These are phyloP conservation scores for Endoconidiophora laricicola DNA, from an alignment of 2,329 filamentous ascomycete genomes.

Conservation along the genomic window DNA sequence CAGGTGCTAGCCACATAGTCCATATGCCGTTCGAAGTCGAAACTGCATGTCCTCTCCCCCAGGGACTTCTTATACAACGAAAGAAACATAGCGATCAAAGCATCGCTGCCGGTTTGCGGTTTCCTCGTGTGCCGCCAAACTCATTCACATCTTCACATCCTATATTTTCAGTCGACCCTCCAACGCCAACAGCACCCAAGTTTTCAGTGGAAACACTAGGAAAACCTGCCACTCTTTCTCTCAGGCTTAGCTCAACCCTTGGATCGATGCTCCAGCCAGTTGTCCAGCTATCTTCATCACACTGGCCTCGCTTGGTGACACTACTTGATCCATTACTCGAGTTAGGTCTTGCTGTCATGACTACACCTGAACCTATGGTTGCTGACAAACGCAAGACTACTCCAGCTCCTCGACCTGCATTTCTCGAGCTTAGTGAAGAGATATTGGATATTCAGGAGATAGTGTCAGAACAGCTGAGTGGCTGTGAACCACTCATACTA, in stretches of 20 bases:
- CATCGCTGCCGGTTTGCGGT: constrained; percentile 19
- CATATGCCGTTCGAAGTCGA: constrained; percentile 93
- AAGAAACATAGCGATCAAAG: constrained; percentile 34
- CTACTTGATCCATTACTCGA: constrained; percentile 76
- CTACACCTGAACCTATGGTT: constrained; percentile 29
- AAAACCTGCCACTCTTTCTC: constrained; percentile 35
- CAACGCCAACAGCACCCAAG: constrained; percentile 15
- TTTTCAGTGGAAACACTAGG: constrained; percentile 42
- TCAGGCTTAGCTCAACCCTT: constrained; percentile 35
- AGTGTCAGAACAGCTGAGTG: constrained; percentile 33
- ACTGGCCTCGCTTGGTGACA: constrained; percentile 62
- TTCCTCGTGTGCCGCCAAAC: constrained; percentile 54
- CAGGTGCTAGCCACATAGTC: constrained; percentile 73
- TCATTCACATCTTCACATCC: constrained; percentile 63
- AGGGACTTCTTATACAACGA: constrained; percentile 73
- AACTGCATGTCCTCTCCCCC: constrained; percentile 63
- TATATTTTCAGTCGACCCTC: constrained; percentile 25
- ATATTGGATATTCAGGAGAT: constrained; percentile 65
- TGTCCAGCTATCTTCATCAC: constrained; percentile 35
- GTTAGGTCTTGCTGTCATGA: constrained; percentile 59
- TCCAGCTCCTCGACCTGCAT: constrained; percentile 30
- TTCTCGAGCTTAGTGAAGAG: constrained; percentile 59
- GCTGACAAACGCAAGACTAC: constrained; percentile 16
- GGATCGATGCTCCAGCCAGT: constrained; percentile 42
- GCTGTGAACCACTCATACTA: constrained; percentile 42